Base-by-base conservation (phyloP, 1,284 basidiomycete species). In the Sphagnurus paluster region DNA sequence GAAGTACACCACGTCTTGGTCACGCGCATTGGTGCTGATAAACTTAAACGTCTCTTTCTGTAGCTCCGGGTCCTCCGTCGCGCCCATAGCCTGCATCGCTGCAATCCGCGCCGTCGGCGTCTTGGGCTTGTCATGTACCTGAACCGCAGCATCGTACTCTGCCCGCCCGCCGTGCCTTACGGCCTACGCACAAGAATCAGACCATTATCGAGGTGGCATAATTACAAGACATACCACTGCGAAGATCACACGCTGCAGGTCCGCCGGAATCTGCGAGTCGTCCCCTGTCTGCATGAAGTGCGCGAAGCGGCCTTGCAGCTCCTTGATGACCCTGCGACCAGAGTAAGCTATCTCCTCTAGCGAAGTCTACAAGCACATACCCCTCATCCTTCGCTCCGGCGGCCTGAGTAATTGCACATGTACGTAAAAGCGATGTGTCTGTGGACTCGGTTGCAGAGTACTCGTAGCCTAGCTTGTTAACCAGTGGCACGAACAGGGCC, bases 381-480 rank as follows among this genome's bases (percentile, higher is more conserved):
- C 67, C 70, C 47, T 76, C 61, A 54, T 93, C 88, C 20, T 76
- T 76, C 7, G 82, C 82, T 11, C 59, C 60, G n/a, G 85, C 83
- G 17, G 86, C 82, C 23, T 82, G 76, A 10, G 69, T 71, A 51
- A 98, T 84, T 1, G 88, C 90, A 14, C 81, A 73, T 6, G 90
- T 88, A 33, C 96, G 82, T 43, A 98, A 71, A 60, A 90, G 81
- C 35, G 83, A 80, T 34, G 76, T 76, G 54, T 92, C 92, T 20
- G 82, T 73, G 14, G 82, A 74, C 53, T 99, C 96, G 26, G 71
- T 68, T 11, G 76, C 72, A 3, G 71, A 65, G 63, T 88, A 89
- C 40, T 91, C 86, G 61, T 87, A 96, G 11, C 93, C 92, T 39
- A 97, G 76, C 57, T 76, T 77, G 42, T 89, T 71, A 24, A 93